Conservation (phyloP, 1,139 yeast genomes). For the Scheffersomyces insectosa region DNA sequence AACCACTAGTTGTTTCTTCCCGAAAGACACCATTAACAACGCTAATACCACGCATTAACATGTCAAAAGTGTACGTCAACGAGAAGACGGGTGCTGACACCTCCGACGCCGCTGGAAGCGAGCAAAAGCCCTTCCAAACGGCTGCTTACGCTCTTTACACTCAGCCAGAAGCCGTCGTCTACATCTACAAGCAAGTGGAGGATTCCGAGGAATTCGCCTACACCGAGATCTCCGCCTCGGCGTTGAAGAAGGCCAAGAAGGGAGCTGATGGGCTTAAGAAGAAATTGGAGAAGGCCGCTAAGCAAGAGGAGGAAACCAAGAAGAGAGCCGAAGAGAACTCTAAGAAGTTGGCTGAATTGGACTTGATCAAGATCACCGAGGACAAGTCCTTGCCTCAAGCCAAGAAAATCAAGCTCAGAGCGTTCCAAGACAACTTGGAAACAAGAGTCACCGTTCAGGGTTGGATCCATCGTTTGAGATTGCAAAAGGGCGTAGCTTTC, state of each 20-base stretch:
- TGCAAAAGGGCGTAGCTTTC: conserved; percentile 90
- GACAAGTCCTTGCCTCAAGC: conserved; percentile 76
- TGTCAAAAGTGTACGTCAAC: conserved; percentile 59
- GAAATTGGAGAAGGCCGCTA: conserved; percentile 80
- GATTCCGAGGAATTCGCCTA: conserved; percentile 58
- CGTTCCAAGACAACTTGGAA: conserved; percentile 53
- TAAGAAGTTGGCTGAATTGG: conserved; percentile 73
- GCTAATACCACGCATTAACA: conserved; percentile 5
- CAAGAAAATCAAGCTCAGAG: conserved; percentile 61
- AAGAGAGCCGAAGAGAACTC: conserved; percentile 67
- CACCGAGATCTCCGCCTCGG: conserved; percentile 85
- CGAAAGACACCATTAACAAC: background rate
- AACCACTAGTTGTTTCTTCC: no score
- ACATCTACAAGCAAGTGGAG: conserved; percentile 64
- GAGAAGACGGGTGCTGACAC: conserved; percentile 71
- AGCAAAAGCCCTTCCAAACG: conserved; percentile 70
- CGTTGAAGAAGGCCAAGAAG: conserved; percentile 93
- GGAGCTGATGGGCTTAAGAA: conserved; percentile 91
- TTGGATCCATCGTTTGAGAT: conserved; percentile 94
- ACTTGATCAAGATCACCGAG: conserved; percentile 66
- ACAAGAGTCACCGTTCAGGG: conserved; percentile 79
- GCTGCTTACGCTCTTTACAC: conserved; percentile 79
- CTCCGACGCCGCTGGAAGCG: conserved; percentile 56
- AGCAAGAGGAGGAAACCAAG: conserved; percentile 61
- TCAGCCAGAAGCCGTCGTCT: conserved; percentile 59